These are phyloP conservation scores for Immersiporthe knoxdaviesiana DNA, from an alignment of 2,329 filamentous ascomycete genomes.

Conservation along the genomic window DNA sequence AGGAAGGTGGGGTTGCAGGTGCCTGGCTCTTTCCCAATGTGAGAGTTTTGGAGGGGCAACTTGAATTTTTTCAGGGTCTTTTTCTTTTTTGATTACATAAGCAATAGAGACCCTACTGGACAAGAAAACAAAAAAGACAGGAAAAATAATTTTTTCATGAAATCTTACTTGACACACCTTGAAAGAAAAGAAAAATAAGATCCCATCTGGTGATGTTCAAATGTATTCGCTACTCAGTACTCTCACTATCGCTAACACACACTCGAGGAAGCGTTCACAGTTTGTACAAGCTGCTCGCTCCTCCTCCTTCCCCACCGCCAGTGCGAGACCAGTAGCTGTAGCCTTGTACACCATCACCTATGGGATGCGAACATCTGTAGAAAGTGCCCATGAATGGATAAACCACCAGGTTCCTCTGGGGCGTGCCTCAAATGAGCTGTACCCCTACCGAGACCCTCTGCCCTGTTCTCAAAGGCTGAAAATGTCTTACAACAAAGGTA, in stretches of 20 bases:
- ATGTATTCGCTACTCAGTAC: not conserved
- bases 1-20: not conserved
- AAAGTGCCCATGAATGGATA: not conserved
- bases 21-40: not conserved
- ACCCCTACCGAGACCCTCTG: not conserved
- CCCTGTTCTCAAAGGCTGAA: not conserved
- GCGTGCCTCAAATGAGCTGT: not conserved
- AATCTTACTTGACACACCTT: not conserved
- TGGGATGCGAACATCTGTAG: not conserved
- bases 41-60: constrained; percentile 5
- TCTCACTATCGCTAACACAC: constrained; percentile 9
- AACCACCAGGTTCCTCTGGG: not conserved
- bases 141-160: not conserved
- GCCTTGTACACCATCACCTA: not conserved
- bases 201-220: not conserved
- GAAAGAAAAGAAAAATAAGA: not conserved
- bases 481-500: not conserved
- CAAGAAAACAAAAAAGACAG: not conserved
- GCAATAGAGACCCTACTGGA: too few species aligned
- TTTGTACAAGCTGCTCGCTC: not conserved
- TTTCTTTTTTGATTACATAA: constrained; percentile 21
- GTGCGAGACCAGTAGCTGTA: not conserved
- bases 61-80: constrained; percentile 22
- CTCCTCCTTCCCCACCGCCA: too few species aligned
- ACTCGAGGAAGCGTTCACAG: not conserved